Conservation (phyloP, 202 grass and related monocot species). For the Panicum hallii region DNA sequence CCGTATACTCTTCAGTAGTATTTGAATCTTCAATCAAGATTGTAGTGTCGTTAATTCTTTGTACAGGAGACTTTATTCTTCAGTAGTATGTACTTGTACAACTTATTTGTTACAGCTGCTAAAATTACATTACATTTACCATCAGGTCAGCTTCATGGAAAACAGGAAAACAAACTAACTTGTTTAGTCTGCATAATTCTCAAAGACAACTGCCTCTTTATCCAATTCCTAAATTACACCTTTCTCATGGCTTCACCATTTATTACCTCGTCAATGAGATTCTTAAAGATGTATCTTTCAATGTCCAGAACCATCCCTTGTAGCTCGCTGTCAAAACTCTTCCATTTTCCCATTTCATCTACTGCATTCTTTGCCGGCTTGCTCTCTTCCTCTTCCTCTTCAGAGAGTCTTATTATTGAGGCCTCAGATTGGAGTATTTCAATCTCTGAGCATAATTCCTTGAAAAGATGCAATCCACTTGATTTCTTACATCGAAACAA, state of each 20-base stretch:
- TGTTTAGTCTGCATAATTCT: not conserved
- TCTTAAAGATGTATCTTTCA: conserved; percentile 70
- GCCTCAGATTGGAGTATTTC: conserved; percentile 44
- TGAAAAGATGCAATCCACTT: conserved; percentile 43
- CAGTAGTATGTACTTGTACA: no score
- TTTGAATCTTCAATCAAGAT: no score
- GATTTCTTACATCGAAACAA: conserved; percentile 40
- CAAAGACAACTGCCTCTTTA: conserved; percentile 54
- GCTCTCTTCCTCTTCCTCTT: conserved; percentile 32
- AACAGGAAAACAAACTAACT: conserved; percentile 11
- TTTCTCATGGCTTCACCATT: conserved; percentile 28
- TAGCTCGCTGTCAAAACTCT: conserved; percentile 50
- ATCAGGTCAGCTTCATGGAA: conserved; percentile 20
- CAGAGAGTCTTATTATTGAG: conserved; percentile 34
- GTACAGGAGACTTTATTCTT: no score
- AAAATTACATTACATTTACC: not conserved
- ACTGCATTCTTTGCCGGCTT: conserved; percentile 31
- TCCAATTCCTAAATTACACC: conserved; percentile 41
- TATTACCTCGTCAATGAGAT: conserved; percentile 63
- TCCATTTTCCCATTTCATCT: conserved; percentile 55
- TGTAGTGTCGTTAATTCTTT: no score
- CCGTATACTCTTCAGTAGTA: no score
- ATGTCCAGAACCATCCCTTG: conserved; percentile 54
- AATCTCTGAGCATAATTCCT: conserved; percentile 62
- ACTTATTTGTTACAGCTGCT: no score